Base-by-base conservation (phyloP, 148 eudicot species). In the Nyssa sinensis region DNA sequence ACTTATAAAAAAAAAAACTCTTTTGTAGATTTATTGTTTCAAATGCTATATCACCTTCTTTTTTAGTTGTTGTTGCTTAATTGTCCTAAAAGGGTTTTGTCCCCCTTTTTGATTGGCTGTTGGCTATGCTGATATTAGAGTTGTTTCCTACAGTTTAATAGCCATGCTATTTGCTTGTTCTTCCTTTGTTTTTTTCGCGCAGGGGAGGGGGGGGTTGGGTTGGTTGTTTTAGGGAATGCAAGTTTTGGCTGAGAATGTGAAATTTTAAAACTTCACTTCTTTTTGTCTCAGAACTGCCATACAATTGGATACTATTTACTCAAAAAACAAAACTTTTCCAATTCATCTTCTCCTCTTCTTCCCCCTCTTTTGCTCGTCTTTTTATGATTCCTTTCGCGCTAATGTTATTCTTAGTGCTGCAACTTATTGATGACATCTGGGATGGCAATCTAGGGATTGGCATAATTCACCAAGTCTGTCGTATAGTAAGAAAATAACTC, bases 1-100 rank as follows among this genome's bases (percentile, higher is more conserved):
- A n/a, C n/a, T n/a, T n/a, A n/a, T n/a, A n/a, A n/a, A n/a, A n/a
- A n/a, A n/a, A n/a, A n/a, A n/a, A n/a, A n/a, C n/a, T 70, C 32
- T 60, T 62, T 81, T 31, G 53, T 79, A 39, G 55, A 39, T 7
- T 44, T 44, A 2, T 55, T 13, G 29, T 62, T 62, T 31, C 75
- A 62, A 25, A 62, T 44, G 29, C 59, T 62, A 19, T 0, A 30
- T 62, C 28, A 3, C 2, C 8, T 28, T 61, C 29, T 61, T 73
- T 62, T 23, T 28, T 44, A 33, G 37, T 16, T 32, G 29, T 2
- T 21, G 17, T 3, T 32, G 28, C 67, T 73, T 37, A 61, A 9
- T 70, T 55, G 55, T 32, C 16, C 16, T 44, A 19, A 44, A 44
- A 44, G 21, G 14, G 25, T 55, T 34, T n/a, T n/a, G n/a, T n/a